Conservation (phyloP, 176 grass and related monocot genomes). For the Triticum monococcum region DNA sequence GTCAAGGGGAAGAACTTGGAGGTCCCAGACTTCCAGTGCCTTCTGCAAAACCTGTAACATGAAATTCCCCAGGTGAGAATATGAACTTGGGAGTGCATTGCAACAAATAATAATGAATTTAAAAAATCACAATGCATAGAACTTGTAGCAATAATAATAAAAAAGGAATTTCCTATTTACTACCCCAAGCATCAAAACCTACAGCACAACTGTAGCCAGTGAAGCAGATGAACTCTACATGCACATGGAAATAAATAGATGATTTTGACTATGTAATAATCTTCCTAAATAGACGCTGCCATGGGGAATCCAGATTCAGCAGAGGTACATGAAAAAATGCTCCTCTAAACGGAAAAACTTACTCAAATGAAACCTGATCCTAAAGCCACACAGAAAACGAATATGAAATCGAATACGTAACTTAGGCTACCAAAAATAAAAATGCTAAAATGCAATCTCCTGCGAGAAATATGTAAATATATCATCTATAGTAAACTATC, state of each 20-base stretch:
- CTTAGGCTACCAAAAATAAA: neutral
- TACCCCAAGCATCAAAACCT: conserved; percentile 29
- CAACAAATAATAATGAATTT: neutral
- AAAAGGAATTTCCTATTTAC: neutral
- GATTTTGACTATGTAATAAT: neutral
- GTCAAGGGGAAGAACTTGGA: conserved; percentile 79
- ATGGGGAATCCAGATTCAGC: neutral
- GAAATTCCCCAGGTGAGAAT: conserved; percentile 16
- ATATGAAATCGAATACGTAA: neutral
- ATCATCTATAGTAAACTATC: neutral
- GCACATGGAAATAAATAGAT: conserved; percentile 6
- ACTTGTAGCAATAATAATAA: neutral
- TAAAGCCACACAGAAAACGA: neutral
- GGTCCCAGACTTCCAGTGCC: conserved; percentile 91
- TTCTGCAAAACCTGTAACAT: conserved; percentile 82
- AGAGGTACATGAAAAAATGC: neutral
- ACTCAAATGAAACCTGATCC: conserved; percentile 16
- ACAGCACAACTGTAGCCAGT: neutral
- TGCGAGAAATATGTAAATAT: neutral
- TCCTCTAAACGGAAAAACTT: neutral
- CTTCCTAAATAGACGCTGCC: neutral
- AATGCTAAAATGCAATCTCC: neutral
- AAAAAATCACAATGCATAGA: conserved; percentile 12
- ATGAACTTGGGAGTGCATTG: neutral
- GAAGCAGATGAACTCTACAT: neutral